phyloP scores from a whole-genome alignment of 495 filamentous ascomycete species.

The Neurospora sp. region DNA sequence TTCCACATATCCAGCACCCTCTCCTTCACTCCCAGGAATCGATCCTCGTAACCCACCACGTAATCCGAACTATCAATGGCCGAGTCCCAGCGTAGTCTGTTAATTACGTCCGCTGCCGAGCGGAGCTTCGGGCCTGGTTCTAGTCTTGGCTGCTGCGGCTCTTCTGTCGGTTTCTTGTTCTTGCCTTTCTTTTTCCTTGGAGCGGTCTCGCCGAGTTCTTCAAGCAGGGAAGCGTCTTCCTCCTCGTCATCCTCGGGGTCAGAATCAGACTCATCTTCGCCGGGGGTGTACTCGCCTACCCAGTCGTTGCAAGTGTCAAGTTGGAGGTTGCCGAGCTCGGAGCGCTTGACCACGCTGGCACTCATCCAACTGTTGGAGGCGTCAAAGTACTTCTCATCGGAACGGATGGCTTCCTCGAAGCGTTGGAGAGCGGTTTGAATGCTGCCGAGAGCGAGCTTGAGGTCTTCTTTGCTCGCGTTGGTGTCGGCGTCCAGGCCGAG shows the following conservation, averaged over 20 bases:
- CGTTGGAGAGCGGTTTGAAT: constrained; percentile 31
- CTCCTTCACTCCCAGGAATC: constrained; percentile 58
- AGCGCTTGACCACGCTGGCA: constrained; percentile 27
- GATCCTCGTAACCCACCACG: constrained; percentile 66
- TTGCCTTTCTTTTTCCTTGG: constrained; percentile 8
- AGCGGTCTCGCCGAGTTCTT: constrained; percentile 17
- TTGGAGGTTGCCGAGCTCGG: constrained; percentile 23
- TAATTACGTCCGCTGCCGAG: constrained; percentile 53
- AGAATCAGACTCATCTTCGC: constrained; percentile 24
- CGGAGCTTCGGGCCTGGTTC: constrained; percentile 25
- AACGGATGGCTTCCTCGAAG: constrained; percentile 38
- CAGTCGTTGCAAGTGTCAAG: constrained; percentile 38
- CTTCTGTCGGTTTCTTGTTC: constrained; percentile 9
- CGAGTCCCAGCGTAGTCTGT: constrained; percentile 63
- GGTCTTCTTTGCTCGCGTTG: constrained; percentile 20
- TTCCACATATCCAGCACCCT: constrained; percentile 57
- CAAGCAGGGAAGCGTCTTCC: constrained; percentile 5
- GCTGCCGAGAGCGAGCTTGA: constrained; percentile 18
- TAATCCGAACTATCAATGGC: constrained; percentile 51
- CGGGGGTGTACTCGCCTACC: constrained; percentile 30
- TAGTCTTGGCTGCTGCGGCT: background rate
- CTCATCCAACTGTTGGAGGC: constrained; percentile 36
- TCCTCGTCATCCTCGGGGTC: constrained; percentile 22
- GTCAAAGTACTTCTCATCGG: constrained; percentile 41
- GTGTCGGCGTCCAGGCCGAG: constrained; percentile 36